A percentile compares a stretch with the other conserved stretches of the same genome.
Evolutionary conservation across 345 rosid genomes (phyloP).

Genomic region (Populus pruinosa): DNA sequence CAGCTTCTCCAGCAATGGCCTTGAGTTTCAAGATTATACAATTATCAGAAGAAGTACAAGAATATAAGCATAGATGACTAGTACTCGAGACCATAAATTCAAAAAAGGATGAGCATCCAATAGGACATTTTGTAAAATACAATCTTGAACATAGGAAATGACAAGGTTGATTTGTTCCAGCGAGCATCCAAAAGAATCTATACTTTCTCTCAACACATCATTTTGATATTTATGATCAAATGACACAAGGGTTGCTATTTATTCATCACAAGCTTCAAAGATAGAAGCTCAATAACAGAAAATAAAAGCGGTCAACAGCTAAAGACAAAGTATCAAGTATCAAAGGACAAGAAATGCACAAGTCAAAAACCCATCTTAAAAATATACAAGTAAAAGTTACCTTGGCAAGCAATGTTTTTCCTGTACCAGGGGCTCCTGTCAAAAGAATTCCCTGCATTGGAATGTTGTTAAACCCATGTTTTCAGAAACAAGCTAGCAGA

Average conservation of each 20-base stretch:
- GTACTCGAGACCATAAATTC: background rate
- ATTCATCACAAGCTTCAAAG: background rate
- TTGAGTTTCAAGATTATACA: constrained; percentile 31
- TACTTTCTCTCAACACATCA: background rate
- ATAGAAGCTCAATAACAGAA: background rate
- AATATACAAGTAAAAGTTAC: constrained; percentile 31
- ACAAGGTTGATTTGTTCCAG: background rate
- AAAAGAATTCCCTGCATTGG: constrained; percentile 84
- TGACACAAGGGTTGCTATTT: background rate
- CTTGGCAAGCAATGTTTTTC: constrained; percentile 96
- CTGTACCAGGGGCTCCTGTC: constrained; percentile 99
- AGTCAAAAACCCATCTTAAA: background rate
- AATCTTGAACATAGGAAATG: background rate
- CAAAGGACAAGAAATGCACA: background rate
- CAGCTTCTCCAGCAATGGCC: constrained; percentile 99
- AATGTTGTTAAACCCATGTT: constrained; percentile 2
- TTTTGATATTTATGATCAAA: background rate
- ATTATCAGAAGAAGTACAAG: constrained; percentile 6
- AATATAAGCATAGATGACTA: background rate
- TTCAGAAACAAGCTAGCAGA: background rate
- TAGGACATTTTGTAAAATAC: background rate
- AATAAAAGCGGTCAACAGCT: background rate
- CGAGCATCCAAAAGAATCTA: background rate
- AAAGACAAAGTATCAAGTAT: background rate
- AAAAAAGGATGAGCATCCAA: background rate